Evolutionary conservation across 2,329 filamentous ascomycete genomes (phyloP).

Genomic region (Setomelanomma holmii): DNA sequence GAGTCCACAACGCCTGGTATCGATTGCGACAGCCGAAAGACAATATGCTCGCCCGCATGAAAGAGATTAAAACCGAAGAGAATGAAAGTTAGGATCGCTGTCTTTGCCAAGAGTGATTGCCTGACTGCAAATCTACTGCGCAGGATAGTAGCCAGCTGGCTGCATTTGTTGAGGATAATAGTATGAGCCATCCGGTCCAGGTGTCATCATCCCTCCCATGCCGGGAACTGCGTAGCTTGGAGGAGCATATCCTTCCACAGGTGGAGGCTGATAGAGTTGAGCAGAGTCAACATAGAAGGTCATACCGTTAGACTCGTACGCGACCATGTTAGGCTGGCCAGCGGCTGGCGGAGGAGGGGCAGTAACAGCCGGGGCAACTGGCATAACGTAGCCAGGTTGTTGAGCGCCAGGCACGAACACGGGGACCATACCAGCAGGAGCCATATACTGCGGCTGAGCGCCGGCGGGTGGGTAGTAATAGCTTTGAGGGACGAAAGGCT

Average conservation of each 20-base stretch:
- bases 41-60: constrained; percentile 6
- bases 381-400: constrained; percentile 55
- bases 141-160: constrained; percentile 65
- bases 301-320: constrained; percentile 93
- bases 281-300: constrained; percentile 91
- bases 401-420: constrained; percentile 65
- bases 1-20: constrained; percentile 9
- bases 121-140: constrained; percentile 31
- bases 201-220: constrained; percentile 82
- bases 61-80: neutral
- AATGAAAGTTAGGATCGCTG: neutral
- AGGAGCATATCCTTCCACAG: constrained; percentile 53
- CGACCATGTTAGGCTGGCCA: constrained; percentile 64
- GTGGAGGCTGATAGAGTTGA: constrained; percentile 63
- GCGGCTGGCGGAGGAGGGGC: constrained; percentile 40
- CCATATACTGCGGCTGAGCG: constrained; percentile 52
- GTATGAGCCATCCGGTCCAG: constrained; percentile 61
- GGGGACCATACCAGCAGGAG: constrained; percentile 58
- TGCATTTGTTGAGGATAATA: constrained; percentile 64
- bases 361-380: constrained; percentile 42
- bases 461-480: constrained; percentile 69
- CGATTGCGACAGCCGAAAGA: constrained; percentile 4
- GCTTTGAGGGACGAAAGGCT: constrained; percentile 47
- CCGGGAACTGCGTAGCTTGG: constrained; percentile 64
- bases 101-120: neutral